Percentiles rank a stretch among this genome's conserved stretches.
phyloP scores from a whole-genome alignment of 768 basidiomycete species.

The Trametes cinnabarina region DNA sequence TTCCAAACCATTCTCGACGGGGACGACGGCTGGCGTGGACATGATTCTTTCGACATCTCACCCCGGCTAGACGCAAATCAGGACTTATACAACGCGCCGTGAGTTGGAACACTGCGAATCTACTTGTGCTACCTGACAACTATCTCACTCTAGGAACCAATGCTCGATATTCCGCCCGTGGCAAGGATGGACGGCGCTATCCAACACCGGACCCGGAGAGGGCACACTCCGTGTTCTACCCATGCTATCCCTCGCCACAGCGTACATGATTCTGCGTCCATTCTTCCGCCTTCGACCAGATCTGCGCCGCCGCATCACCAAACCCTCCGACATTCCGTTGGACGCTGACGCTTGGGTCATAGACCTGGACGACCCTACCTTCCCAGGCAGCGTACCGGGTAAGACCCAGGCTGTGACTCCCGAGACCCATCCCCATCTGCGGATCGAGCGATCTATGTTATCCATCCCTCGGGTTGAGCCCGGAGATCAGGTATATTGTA shows the following conservation, averaged over 20 bases:
- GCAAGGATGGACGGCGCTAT: conserved; percentile 59
- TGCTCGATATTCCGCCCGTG: conserved; percentile 43
- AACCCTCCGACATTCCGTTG: conserved; percentile 17
- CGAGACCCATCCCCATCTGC: conserved; percentile 63
- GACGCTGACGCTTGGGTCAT: conserved; percentile 28
- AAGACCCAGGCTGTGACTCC: conserved; percentile 48
- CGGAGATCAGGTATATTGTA: conserved; percentile 75
- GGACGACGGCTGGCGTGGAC: conserved; percentile 46
- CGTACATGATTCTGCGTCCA: conserved; percentile 71
- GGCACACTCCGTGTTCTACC: conserved; percentile 71
- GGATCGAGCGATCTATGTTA: conserved; percentile 58
- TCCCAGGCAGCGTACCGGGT: conserved; percentile 27
- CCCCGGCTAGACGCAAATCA: conserved; percentile 56
- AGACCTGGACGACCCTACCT: conserved; percentile 25
- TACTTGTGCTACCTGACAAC: background rate
- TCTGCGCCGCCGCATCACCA: conserved; percentile 16
- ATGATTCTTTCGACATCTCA: conserved; percentile 64
- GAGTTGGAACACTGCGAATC: background rate
- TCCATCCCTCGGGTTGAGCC: conserved; percentile 67
- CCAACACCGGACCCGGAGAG: conserved; percentile 54
- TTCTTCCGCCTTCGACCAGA: conserved; percentile 60
- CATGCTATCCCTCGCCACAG: conserved; percentile 59
- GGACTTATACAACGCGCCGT: conserved; percentile 64
- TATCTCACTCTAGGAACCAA: conserved; percentile 19
- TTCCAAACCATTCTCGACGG: conserved; percentile 55